phyloP scores from a whole-genome alignment of 31 red algal species.

The Porphyra umbilicalis region DNA sequence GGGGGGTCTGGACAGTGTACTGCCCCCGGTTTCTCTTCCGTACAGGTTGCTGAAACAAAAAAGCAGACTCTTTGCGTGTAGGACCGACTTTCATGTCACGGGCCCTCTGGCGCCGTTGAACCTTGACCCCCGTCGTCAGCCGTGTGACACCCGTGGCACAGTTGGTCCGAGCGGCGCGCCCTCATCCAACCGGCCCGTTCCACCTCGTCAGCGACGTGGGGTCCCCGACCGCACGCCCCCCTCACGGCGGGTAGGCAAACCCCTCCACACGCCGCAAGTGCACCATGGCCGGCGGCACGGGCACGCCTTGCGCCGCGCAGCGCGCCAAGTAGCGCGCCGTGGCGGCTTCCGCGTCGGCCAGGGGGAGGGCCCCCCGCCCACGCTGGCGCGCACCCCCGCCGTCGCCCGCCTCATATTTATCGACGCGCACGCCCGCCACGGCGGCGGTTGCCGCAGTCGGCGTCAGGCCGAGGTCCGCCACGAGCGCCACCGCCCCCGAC shows the following conservation, averaged over 20 bases:
- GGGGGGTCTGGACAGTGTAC: too few species aligned
- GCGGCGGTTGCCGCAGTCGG: neutral
- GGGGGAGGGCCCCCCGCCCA: neutral
- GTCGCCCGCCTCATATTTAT: constrained; percentile 18
- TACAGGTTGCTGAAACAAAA: too few species aligned
- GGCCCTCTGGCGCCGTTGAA: too few species aligned
- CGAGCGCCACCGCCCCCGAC: constrained; percentile 13
- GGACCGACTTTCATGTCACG: too few species aligned
- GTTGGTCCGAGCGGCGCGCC: too few species aligned
- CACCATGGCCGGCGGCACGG: neutral
- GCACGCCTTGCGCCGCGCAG: neutral
- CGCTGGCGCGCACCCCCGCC: neutral
- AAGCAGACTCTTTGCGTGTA: too few species aligned
- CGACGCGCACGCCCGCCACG: constrained; percentile 16
- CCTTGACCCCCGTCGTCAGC: too few species aligned
- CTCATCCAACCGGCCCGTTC: too few species aligned
- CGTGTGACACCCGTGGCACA: too few species aligned
- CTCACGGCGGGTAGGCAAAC: constrained; percentile 18
- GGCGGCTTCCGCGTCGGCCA: neutral
- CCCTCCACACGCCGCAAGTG: constrained; percentile 2
- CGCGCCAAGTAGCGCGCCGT: constrained; percentile 1
- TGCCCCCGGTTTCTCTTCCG: too few species aligned
- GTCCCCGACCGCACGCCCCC: too few species aligned
- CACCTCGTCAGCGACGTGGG: too few species aligned
- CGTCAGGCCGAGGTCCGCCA: constrained; percentile 13